Percentiles rank a stretch among this genome's conserved stretches.
phyloP scores from a whole-genome alignment of 306 rosid species.

The Medicago arabica region DNA sequence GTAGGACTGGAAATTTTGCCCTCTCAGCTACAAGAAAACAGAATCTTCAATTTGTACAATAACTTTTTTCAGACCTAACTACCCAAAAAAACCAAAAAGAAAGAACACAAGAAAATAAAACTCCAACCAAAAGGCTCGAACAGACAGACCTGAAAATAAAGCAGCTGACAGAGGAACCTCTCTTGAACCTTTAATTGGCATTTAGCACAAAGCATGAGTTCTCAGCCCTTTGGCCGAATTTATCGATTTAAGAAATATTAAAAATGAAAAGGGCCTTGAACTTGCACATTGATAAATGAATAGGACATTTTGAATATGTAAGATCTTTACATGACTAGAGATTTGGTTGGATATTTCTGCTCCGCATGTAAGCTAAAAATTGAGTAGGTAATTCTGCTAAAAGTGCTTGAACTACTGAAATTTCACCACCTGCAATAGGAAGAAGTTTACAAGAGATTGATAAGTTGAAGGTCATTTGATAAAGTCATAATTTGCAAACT shows the following conservation, averaged over 20 bases:
- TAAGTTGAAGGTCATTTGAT: constrained; percentile 30
- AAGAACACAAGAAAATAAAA: constrained; percentile 38
- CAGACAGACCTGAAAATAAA: constrained; percentile 12
- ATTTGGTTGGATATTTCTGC: constrained; percentile 81
- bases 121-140: constrained; percentile 29
- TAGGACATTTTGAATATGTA: constrained; percentile 47
- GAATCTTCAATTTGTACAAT: constrained; percentile 26
- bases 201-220: constrained; percentile 43
- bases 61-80: constrained; percentile 12
- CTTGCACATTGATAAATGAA: constrained; percentile 49
- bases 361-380: constrained; percentile 86
- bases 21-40: constrained; percentile 24
- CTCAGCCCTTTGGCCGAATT: constrained; percentile 28
- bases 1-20: constrained; percentile 29
- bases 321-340: constrained; percentile 54
- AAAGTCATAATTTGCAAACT: constrained; percentile 33
- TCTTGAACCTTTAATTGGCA: constrained; percentile 30
- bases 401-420: constrained; percentile 94
- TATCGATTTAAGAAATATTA: constrained; percentile 19
- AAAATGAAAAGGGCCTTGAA: constrained; percentile 41
- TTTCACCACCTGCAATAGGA: constrained; percentile 77
- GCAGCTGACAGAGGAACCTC: constrained; percentile 33
- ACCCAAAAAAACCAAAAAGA: constrained; percentile 16
- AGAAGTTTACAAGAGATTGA: constrained; percentile 14
- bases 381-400: constrained; percentile 93